These are phyloP conservation scores for Terana coerulea DNA, from an alignment of 768 basidiomycete genomes.

Conservation along the genomic window DNA sequence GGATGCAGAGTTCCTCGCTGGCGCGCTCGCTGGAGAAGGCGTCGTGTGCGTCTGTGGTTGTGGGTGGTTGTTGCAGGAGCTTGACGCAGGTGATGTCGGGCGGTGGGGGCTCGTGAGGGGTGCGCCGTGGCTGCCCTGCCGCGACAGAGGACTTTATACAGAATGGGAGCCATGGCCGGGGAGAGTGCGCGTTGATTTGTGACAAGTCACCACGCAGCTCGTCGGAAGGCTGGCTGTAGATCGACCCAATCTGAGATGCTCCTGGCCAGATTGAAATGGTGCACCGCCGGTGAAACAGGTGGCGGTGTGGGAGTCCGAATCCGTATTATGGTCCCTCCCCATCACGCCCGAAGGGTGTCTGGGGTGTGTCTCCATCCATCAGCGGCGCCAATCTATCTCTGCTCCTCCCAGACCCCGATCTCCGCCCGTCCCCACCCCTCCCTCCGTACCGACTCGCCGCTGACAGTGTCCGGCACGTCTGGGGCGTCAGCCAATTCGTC, in stretches of 20 bases:
- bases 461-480: no score
- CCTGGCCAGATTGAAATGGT: neutral
- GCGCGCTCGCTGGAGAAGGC: slow-evolving; percentile 12
- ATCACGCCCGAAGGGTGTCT: no score
- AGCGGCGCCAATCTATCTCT: no score
- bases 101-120: neutral
- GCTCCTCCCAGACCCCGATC: no score
- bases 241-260: slow-evolving; percentile 6
- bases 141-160: slow-evolving; percentile 11
- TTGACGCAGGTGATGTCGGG: slow-evolving; percentile 2
- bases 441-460: no score
- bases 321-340: no score
- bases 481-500: no score
- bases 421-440: no score
- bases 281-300: slow-evolving; percentile 1
- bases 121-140: neutral
- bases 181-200: slow-evolving; percentile 13
- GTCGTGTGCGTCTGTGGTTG: neutral
- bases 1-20: slow-evolving; percentile 12
- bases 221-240: neutral
- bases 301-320: no score
- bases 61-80: slow-evolving; percentile 9
- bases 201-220: slow-evolving; percentile 4
- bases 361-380: no score
- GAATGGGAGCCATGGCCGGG: slow-evolving; percentile 10